phyloP scores from a whole-genome alignment of 768 basidiomycete genomes.

The Glaciozyma martinii region DNA sequence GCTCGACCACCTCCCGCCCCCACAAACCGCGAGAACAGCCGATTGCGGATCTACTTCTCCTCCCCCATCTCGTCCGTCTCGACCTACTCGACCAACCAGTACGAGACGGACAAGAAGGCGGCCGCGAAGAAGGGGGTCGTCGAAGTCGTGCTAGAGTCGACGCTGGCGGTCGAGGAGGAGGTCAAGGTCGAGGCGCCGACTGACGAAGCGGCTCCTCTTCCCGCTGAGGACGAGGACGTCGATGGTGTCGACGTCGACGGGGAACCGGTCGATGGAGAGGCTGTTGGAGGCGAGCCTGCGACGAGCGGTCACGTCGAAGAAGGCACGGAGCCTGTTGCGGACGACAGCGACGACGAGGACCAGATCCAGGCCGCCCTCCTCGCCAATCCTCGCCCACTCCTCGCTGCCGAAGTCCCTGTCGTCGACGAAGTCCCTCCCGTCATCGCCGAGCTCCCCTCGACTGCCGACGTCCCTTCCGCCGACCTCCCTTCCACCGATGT shows the following conservation, averaged over 20 bases:
- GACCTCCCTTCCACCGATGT: not conserved
- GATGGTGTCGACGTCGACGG: conserved; percentile 22
- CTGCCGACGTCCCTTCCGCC: not conserved
- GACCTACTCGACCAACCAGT: conserved; percentile 19
- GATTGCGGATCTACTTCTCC: conserved; percentile 44
- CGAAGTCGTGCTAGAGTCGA: not conserved
- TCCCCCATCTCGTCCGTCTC: conserved; percentile 36
- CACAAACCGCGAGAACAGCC: conserved; percentile 38
- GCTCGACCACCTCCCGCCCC: not conserved
- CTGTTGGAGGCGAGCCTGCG: not conserved
- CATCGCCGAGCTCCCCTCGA: not conserved
- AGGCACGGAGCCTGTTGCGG: not conserved
- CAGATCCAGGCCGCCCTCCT: conserved; percentile 1
- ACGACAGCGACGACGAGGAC: conserved; percentile 9
- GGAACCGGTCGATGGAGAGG: conserved; percentile 9
- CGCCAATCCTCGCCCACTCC: not conserved
- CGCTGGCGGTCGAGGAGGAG: conserved; percentile 7
- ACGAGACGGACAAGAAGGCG: conserved; percentile 1
- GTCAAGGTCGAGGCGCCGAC: not conserved
- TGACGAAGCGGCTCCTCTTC: not conserved
- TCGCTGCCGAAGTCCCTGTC: too few species aligned
- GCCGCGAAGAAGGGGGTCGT: conserved; percentile 28
- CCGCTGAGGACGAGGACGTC: conserved; percentile 1
- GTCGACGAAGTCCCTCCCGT: not conserved
- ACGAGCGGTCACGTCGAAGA: not conserved